Evolutionary conservation across 2,329 filamentous ascomycete genomes (phyloP).

Genomic region (Scortechinia acanthostroma): DNA sequence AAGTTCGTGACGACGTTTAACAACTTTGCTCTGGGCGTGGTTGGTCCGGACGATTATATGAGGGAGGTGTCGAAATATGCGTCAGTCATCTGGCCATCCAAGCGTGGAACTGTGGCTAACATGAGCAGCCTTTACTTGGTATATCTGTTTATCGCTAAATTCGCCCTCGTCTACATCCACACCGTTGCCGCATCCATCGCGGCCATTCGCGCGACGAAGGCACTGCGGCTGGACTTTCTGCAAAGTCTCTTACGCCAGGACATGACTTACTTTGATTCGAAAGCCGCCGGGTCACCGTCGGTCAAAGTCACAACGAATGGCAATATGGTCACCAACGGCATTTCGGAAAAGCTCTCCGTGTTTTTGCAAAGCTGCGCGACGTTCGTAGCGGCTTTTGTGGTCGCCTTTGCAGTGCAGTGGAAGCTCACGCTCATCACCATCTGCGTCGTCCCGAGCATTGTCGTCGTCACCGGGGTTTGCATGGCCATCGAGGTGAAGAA

Average conservation of each 20-base stretch:
- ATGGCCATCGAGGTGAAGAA: constrained; percentile 17
- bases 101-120: no score
- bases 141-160: constrained; percentile 46
- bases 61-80: constrained; percentile 18
- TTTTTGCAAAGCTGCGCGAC: constrained; percentile 27
- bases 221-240: constrained; percentile 37
- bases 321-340: constrained; percentile 29
- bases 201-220: constrained; percentile 39
- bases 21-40: constrained; percentile 16
- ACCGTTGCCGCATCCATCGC: constrained; percentile 35
- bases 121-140: constrained; percentile 48
- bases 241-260: constrained; percentile 39
- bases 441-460: constrained; percentile 18
- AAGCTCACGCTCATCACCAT: constrained; percentile 30
- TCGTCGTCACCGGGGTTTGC: constrained; percentile 18
- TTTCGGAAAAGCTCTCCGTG: constrained; percentile 28
- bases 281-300: constrained; percentile 28
- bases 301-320: constrained; percentile 33
- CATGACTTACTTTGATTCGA: constrained; percentile 37
- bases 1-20: constrained; percentile 23
- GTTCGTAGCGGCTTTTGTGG: constrained; percentile 26
- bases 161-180: constrained; percentile 38
- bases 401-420: constrained; percentile 30
- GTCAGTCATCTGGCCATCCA: constrained; percentile 10
- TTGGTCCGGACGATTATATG: constrained; percentile 15